These are phyloP conservation scores for Neurospora pannonica DNA, from an alignment of 495 filamentous ascomycete genomes.

Conservation along the genomic window DNA sequence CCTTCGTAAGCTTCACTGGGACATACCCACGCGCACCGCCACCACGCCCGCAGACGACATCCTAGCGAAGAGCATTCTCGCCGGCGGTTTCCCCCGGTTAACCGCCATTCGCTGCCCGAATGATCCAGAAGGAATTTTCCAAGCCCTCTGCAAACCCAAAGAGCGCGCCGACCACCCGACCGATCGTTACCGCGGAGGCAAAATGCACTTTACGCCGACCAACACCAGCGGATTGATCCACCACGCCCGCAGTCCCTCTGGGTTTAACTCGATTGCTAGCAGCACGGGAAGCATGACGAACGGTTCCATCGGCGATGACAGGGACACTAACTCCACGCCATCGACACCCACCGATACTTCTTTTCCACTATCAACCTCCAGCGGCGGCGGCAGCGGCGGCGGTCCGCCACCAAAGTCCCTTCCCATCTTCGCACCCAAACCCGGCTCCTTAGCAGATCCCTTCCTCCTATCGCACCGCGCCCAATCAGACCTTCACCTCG, in stretches of 20 bases:
- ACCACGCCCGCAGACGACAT: conserved; percentile 53
- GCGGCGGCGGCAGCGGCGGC: background rate
- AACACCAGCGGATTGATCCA: background rate
- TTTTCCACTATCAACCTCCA: background rate
- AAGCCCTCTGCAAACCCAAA: conserved; percentile 55
- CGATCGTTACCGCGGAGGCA: conserved; percentile 28
- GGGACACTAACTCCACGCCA: background rate
- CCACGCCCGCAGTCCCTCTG: background rate
- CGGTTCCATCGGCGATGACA: background rate
- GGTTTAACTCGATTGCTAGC: background rate
- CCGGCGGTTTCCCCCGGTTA: conserved; percentile 61
- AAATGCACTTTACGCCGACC: conserved; percentile 9
- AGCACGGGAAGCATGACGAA: background rate
- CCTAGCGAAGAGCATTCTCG: conserved; percentile 62
- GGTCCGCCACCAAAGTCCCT: conserved; percentile 20
- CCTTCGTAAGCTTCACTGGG: conserved; percentile 71
- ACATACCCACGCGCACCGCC: conserved; percentile 46
- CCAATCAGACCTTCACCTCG: conserved; percentile 37
- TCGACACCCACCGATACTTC: conserved; percentile 10
- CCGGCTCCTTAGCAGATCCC: conserved; percentile 14
- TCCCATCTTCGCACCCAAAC: conserved; percentile 34
- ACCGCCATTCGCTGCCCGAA: conserved; percentile 59
- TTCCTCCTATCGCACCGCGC: conserved; percentile 18
- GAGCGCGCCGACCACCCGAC: conserved; percentile 24
- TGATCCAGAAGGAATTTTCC: conserved; percentile 64